A percentile compares a stretch with the other conserved stretches of the same genome.
These are phyloP conservation scores for Sporisorium scitamineum DNA, from an alignment of 1,284 basidiomycete genomes.

Conservation along the genomic window DNA sequence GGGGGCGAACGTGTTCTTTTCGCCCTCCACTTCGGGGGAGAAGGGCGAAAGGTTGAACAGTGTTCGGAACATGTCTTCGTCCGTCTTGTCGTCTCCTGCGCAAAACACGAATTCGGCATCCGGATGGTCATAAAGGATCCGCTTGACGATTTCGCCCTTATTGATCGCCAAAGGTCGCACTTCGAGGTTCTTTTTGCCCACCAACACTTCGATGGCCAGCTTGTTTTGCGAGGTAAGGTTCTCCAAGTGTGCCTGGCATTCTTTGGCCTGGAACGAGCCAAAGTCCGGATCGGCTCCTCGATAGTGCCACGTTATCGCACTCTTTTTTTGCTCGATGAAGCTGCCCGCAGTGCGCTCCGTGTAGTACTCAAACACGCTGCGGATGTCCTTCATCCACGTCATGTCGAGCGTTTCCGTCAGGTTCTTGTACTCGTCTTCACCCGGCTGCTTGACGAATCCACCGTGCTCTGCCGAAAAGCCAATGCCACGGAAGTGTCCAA, in stretches of 20 bases:
- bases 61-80: slow-evolving; percentile 69
- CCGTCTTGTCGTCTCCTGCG: slow-evolving; percentile 95
- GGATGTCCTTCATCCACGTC: slow-evolving; percentile 96
- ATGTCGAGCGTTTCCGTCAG: slow-evolving; percentile 93
- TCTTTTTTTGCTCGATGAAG: slow-evolving; percentile 96
- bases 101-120: slow-evolving; percentile 96
- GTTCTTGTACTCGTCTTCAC: slow-evolving; percentile 81
- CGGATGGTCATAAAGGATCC: slow-evolving; percentile 89
- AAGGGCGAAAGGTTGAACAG: slow-evolving; percentile 52
- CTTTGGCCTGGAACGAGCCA: slow-evolving; percentile 77
- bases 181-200: slow-evolving; percentile 97
- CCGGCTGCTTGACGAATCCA: slow-evolving; percentile 84
- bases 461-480: slow-evolving; percentile 98
- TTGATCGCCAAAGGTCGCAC: slow-evolving; percentile 93
- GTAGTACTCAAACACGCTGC: slow-evolving; percentile 95
- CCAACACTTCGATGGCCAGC: slow-evolving; percentile 69
- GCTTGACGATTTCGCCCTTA: slow-evolving; percentile 98
- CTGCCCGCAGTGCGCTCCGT: slow-evolving; percentile 94
- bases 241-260: slow-evolving; percentile 95
- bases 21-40: slow-evolving; percentile 23
- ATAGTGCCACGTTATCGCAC: slow-evolving; percentile 98
- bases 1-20: not conserved
- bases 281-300: slow-evolving; percentile 92
- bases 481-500: slow-evolving; percentile 84
- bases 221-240: slow-evolving; percentile 73